Base-by-base conservation (phyloP, 1,284 basidiomycete species). In the Binderoboletus segoi region DNA sequence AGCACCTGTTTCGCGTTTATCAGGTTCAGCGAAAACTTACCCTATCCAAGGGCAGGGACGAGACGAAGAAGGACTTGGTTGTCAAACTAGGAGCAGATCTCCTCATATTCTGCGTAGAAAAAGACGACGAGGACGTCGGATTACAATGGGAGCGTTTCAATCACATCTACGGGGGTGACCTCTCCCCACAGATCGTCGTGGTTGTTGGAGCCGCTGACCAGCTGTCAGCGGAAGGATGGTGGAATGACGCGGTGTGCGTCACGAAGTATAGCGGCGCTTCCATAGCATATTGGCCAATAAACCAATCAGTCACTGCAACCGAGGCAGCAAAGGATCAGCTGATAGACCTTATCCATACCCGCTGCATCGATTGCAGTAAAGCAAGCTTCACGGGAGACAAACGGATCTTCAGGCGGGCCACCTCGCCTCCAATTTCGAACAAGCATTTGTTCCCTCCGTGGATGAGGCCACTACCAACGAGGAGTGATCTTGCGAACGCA, bases 101-200 rank as follows among this genome's bases (percentile, higher is more conserved):
- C 8, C 68, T 70, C 30, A 37, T 67, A 16, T 63, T 60, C 42
- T 71, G 63, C 47, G 58, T 59, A 42, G 40, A 55, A 24, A 64
- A 62, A 50, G 46, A 46, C 16, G 23, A 4, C 7, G 46, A 23
- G n/a, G 48, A 57, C 16, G 53, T 66, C 43, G 64, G 35, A 54
- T 38, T 16, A 8, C 56, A 71, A 59, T 68, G 65, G 69, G 61
- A 66, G 16, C 41, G 64, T 54, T 67, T 67, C 55, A 57, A 66
- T 21, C 8, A 51, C 43, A 59, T 56, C 21, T 71, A 69, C 16
- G 60, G 67, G 1, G 67, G 66, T 18, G 68, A 69, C 8, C 58
- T 67, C 42, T 64, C 66, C 3, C 69, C 66, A 26, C 69, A 62
- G 21, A 58, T 69, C 16, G 59, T 69, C 16, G 18, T 71, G 18